These are phyloP conservation scores for Myotisia sp. DNA, from an alignment of 2,329 filamentous ascomycete genomes.

Conservation along the genomic window DNA sequence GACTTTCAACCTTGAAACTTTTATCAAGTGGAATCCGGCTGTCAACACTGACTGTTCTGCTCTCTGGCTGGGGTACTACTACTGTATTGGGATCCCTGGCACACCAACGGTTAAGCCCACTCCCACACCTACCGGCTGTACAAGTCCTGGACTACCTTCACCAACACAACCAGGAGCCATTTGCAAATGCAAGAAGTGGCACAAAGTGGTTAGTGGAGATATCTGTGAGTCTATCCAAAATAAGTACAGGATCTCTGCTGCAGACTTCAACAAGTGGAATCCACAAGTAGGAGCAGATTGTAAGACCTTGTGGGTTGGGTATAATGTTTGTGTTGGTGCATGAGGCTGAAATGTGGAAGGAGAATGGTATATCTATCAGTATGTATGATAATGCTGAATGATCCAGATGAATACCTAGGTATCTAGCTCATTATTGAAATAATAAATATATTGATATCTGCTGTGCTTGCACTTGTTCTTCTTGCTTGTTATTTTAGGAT, in stretches of 20 bases:
- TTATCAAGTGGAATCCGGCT: conserved; percentile 6
- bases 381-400: no score
- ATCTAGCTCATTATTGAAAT: no score
- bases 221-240: conserved; percentile 15
- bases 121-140: background rate
- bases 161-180: conserved; percentile 13
- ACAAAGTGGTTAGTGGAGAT: conserved; percentile 15
- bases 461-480: no score
- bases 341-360: no score
- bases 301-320: conserved; percentile 1
- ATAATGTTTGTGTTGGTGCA: conserved; percentile 3
- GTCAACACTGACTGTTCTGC: conserved; percentile 2
- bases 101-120: background rate
- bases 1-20: background rate
- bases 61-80: conserved; percentile 8
- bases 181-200: conserved; percentile 15
- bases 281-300: conserved; percentile 5
- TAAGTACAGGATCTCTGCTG: conserved; percentile 10
- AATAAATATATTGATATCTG: no score
- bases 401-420: no score
- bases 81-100: conserved; percentile 4
- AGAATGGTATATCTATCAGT: no score
- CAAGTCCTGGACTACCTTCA: conserved; percentile 1
- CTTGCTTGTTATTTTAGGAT: no score
- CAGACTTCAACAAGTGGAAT: conserved; percentile 15